Percentiles rank a stretch among this genome's conserved stretches.
phyloP scores from a whole-genome alignment of 2,329 filamentous ascomycete species.

The Trichoderma semiorbis region DNA sequence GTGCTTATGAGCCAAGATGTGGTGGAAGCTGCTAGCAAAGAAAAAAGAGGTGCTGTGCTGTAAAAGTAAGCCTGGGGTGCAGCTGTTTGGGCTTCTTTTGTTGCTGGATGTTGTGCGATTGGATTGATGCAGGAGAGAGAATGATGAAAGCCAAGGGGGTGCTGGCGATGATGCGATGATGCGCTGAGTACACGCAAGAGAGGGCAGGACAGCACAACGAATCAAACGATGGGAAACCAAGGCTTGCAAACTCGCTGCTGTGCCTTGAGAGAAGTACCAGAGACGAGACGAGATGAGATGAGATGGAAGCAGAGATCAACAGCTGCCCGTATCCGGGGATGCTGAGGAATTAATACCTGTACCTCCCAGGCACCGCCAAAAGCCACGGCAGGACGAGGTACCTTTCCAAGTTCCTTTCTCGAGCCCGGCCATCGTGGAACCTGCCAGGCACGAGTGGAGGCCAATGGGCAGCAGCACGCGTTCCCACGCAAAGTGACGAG shows the following conservation, averaged over 20 bases:
- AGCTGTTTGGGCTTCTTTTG: background rate
- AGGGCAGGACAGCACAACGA: background rate
- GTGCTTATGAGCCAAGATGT: constrained; percentile 10
- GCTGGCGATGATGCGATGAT: background rate
- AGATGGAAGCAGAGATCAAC: background rate
- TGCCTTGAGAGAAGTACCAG: background rate
- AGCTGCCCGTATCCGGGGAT: constrained; percentile 8
- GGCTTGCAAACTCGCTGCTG: background rate
- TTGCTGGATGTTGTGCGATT: background rate
- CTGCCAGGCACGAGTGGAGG: constrained; percentile 13
- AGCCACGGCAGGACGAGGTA: background rate
- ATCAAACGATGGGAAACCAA: background rate
- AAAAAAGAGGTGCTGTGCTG: background rate
- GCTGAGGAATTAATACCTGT: constrained; percentile 1
- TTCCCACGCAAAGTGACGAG: constrained; percentile 9
- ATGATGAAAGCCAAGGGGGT: background rate
- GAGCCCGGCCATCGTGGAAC: background rate
- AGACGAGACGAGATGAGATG: background rate
- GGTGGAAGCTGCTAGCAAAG: background rate
- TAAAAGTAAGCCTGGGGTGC: background rate
- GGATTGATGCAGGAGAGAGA: background rate
- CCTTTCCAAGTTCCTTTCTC: no score
- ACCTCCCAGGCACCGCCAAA: background rate
- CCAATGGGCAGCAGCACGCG: constrained; percentile 16
- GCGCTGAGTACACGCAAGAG: background rate